Base-by-base conservation (phyloP, 352 stramenopile genomes). In the Phytopythium montanum region DNA sequence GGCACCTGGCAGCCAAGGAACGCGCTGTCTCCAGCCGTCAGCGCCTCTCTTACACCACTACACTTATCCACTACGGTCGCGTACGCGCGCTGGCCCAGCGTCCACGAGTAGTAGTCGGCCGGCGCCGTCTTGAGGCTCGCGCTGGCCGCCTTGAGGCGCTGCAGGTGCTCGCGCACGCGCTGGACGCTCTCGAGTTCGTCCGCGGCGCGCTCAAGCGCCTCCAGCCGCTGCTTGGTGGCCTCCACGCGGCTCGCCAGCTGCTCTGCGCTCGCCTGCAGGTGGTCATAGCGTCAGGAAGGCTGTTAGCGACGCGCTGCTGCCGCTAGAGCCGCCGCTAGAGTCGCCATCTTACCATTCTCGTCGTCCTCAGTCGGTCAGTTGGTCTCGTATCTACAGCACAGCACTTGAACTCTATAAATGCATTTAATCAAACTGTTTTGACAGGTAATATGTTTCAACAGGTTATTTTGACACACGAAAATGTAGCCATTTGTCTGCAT, bases 61-160 rank as follows among this genome's bases (percentile, higher is more conserved):
- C 3, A 45, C 19, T 8, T 10, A 56, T 38, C 33, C 13, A 26
- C 31, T 2, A 4, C 6, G 13, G 53, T 0, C 16, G 56, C 71
- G 16, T 67, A 92, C 81, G 74, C 85, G 56, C 85, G 71, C 42
- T 91, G 77, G 13, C 56, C 53, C 10, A 95, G 68, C 36, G 64
- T 69, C 85, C 85, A 95, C 60, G 73, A 66, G 68, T 95, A 93
- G 64, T 95, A 95, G 53, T 88, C 75, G 19, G 54, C 63, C 0
- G 85, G 81, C 8, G 80, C 78, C 23, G 73, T 85, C 55, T 93
- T 85, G 46, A 95, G 73, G 51, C 64, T 76, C 16, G 78, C 80
- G 46, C 83, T 93, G 38, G 72, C 56, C 56, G 90, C 68, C 33
- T 77, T 76, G 28, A 62, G 67, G 14, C 57, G 58, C 36, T 70